Base-by-base conservation (phyloP, 495 filamentous ascomycete genomes). In the Podospora didyma region DNA sequence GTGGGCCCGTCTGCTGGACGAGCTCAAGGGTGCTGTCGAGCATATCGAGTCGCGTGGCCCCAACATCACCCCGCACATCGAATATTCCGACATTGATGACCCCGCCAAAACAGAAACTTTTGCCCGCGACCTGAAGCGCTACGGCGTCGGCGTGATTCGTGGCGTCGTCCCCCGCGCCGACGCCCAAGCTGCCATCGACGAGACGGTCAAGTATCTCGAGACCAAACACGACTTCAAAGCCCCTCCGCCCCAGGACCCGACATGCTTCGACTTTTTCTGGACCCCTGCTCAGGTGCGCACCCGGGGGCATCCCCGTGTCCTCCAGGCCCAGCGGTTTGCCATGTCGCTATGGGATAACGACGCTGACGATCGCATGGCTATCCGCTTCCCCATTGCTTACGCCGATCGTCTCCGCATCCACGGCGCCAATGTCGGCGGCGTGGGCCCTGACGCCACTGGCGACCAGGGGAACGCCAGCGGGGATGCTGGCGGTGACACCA, bases 211-310 rank as follows among this genome's bases (percentile, higher is more conserved):
- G 54, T 90, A 90, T 60, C 77, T 88, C 35, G 75, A 80, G 48
- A 78, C 82, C 42, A 88, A 77, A 63, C 71, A 74, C 62, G 70
- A 74, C 58, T 75, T 79, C 58, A 75, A 79, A 56, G 71, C 83
- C 67, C 81, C 69, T 49, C 67, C 76, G 54, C 69, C 79, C 48
- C 61, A 78, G 60, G 63, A 75, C 64, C 92, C 92, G 0, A 87
- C 89, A 22, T 93, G 95, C 14, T 96, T 89, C 70, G 92, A 96
- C 72, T 82, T 96, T 39, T 96, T 96, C 77, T 96, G 92, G 92
- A 87, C 88, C 2, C 88, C 88, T 7, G 79, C 86, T 2, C 92
- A 96, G 71, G 79, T 89, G 41, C 81, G 85, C 57, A 90, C 92
- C 24, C 84, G 92, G 41, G 82, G 86, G 0, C 86, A 96, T 64